Percentiles rank a stretch among this genome's conserved stretches.
phyloP scores from a whole-genome alignment of 768 basidiomycete genomes.

The Hypholoma fasciculare region DNA sequence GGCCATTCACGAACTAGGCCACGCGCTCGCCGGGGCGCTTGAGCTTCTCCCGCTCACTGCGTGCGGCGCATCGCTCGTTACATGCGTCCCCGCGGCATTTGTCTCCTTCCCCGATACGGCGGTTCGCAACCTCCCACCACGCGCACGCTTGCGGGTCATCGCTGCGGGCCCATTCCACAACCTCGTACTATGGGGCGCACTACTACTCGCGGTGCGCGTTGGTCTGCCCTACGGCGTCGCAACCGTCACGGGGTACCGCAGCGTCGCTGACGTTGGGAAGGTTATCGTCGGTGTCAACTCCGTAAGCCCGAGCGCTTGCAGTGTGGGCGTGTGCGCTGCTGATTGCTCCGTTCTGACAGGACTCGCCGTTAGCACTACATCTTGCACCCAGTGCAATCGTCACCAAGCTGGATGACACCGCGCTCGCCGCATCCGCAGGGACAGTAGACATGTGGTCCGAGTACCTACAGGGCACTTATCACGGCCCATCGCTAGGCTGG shows the following conservation, averaged over 20 bases:
- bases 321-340: background rate
- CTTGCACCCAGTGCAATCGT: slow-evolving; percentile 60
- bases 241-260: slow-evolving; percentile 47
- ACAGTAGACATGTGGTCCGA: slow-evolving; percentile 44
- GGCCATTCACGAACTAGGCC: slow-evolving; percentile 78
- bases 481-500: slow-evolving; percentile 51
- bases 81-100: slow-evolving; percentile 74
- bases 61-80: slow-evolving; percentile 59
- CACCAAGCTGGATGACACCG: slow-evolving; percentile 63
- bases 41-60: slow-evolving; percentile 63
- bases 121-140: slow-evolving; percentile 38
- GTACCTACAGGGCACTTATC: slow-evolving; percentile 34
- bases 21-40: slow-evolving; percentile 76
- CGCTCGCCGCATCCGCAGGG: slow-evolving; percentile 31
- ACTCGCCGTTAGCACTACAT: slow-evolving; percentile 60
- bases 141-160: slow-evolving; percentile 57
- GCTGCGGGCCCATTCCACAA: slow-evolving; percentile 84
- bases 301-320: slow-evolving; percentile 35
- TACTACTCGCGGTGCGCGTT: slow-evolving; percentile 36
- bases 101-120: slow-evolving; percentile 55
- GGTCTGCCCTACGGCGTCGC: slow-evolving; percentile 29
- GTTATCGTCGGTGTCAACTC: slow-evolving; percentile 54
- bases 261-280: slow-evolving; percentile 51
- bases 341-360: slow-evolving; percentile 31
- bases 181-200: slow-evolving; percentile 53